Percentiles rank a stretch among this genome's conserved stretches.
phyloP scores from a whole-genome alignment of 2,329 filamentous ascomycete genomes.

The Paracamarosporium sp. region DNA sequence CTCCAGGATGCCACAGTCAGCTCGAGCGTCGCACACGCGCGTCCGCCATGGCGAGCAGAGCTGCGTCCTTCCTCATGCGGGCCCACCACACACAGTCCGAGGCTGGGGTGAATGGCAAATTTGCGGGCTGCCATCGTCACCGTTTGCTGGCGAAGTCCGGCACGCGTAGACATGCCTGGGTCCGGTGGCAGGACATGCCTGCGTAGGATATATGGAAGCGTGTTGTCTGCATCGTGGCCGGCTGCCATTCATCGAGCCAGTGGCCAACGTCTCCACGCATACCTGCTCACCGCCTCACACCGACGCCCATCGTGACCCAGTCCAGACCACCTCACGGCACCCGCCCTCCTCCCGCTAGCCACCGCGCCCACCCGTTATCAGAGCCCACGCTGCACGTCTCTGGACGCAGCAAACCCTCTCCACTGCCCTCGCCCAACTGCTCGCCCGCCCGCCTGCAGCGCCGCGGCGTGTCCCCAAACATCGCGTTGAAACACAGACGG shows the following conservation, averaged over 20 bases:
- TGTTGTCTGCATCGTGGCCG: conserved; percentile 54
- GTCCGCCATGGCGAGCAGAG: conserved; percentile 31
- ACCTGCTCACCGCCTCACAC: conserved; percentile 41
- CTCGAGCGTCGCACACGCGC: conserved; percentile 63
- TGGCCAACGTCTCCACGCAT: conserved; percentile 26
- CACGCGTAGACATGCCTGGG: conserved; percentile 22
- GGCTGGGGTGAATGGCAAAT: conserved; percentile 31
- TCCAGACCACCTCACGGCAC: conserved; percentile 29
- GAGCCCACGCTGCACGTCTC: neutral
- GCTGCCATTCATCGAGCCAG: conserved; percentile 36
- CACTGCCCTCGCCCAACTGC: conserved; percentile 10
- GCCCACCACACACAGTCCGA: conserved; percentile 12
- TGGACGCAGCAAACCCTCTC: conserved; percentile 5
- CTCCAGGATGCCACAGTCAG: conserved; percentile 54
- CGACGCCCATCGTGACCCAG: conserved; percentile 34
- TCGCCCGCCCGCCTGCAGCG: conserved; percentile 19
- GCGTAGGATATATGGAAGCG: conserved; percentile 65
- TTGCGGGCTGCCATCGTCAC: conserved; percentile 29
- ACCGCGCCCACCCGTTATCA: neutral
- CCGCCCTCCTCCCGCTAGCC: conserved; percentile 17
- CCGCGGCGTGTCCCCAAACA: conserved; percentile 39
- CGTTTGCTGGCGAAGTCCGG: conserved; percentile 47
- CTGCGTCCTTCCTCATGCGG: conserved; percentile 19
- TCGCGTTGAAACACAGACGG: conserved; percentile 39
- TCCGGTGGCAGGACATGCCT: conserved; percentile 46